phyloP scores from a whole-genome alignment of 2,329 filamentous ascomycete genomes.

The Fusarium falciforme region DNA sequence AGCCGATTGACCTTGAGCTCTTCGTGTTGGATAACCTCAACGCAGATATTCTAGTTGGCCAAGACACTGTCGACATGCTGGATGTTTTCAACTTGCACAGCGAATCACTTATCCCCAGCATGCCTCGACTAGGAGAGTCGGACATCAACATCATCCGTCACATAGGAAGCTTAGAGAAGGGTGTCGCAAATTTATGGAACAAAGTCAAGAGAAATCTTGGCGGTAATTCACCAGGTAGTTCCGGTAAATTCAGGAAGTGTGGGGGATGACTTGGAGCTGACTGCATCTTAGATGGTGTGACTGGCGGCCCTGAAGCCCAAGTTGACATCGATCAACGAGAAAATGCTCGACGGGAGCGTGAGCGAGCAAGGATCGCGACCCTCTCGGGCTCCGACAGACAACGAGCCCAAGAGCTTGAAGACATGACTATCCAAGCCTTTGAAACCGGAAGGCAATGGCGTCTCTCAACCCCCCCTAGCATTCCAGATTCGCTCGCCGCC shows the following conservation, averaged over 20 bases:
- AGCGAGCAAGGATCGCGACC: neutral
- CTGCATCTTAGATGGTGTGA: too few relatives aligned
- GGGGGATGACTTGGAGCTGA: too few relatives aligned
- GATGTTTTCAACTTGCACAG: neutral
- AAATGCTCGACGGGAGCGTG: neutral
- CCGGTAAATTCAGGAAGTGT: too few relatives aligned
- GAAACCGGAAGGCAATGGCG: too few relatives aligned
- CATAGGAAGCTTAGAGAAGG: neutral
- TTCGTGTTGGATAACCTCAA: neutral
- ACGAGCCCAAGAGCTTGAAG: neutral
- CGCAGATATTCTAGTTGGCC: neutral
- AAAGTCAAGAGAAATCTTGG: too few relatives aligned
- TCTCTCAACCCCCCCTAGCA: too few relatives aligned
- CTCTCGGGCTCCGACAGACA: too few relatives aligned
- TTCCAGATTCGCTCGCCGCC: too few relatives aligned
- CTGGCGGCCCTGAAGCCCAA: too few relatives aligned
- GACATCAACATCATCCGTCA: neutral
- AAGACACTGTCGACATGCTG: neutral
- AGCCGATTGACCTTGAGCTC: neutral
- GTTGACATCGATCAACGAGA: neutral
- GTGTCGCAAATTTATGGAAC: neutral
- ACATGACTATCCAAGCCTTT: too few relatives aligned
- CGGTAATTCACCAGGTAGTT: too few relatives aligned
- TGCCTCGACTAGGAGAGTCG: constrained; percentile 29
- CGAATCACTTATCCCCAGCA: neutral